These are phyloP conservation scores for Fusarium luffae DNA, from an alignment of 2,329 filamentous ascomycete species.

Conservation along the genomic window DNA sequence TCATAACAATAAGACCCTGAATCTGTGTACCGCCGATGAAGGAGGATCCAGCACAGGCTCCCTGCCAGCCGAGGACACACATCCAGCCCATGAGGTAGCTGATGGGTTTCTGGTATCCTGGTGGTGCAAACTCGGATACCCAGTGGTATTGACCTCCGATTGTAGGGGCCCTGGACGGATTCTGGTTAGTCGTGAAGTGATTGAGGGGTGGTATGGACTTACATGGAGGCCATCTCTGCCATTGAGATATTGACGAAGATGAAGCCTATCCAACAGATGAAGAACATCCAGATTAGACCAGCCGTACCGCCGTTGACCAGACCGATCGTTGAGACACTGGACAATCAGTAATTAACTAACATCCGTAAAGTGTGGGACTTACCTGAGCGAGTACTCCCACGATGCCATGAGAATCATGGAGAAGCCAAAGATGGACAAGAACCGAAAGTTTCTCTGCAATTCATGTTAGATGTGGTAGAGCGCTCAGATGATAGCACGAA, in stretches of 20 bases:
- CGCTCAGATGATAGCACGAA: not conserved
- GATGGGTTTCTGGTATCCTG: constrained; percentile 60
- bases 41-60: constrained; percentile 52
- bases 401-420: constrained; percentile 59
- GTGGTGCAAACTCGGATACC: constrained; percentile 65
- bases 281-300: constrained; percentile 59
- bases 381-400: constrained; percentile 57
- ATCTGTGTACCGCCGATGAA: constrained; percentile 59
- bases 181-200: not conserved
- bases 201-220: no score
- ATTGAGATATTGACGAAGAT: constrained; percentile 55
- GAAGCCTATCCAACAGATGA: constrained; percentile 54
- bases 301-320: constrained; percentile 57
- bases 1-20: constrained; percentile 56
- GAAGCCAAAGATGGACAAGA: constrained; percentile 60
- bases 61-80: constrained; percentile 59
- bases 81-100: constrained; percentile 64
- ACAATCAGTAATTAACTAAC: no score
- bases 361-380: no score
- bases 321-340: constrained; percentile 38
- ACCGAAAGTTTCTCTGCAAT: constrained; percentile 56
- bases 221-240: constrained; percentile 63
- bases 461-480: rapidly evolving
- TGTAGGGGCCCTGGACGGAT: constrained; percentile 62
- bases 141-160: constrained; percentile 69